Percentiles rank a stretch among this genome's conserved stretches.
Conservation (phyloP, 208 protist species). For the Acanthamoeba comandoni region DNA sequence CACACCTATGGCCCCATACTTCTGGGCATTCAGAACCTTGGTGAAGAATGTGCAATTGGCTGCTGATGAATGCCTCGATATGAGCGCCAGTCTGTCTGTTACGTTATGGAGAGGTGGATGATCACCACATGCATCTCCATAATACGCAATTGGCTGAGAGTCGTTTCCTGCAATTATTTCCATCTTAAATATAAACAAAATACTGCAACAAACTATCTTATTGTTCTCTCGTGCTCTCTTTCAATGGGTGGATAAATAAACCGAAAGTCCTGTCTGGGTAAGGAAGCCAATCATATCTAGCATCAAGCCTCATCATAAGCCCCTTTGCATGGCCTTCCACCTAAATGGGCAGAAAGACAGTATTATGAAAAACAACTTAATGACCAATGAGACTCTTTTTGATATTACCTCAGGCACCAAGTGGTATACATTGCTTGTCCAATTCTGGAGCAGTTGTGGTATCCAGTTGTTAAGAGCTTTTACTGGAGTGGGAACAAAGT, state of each 20-base stretch:
- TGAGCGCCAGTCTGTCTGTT: conserved; percentile 41
- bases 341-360: too few relatives aligned
- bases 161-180: too few relatives aligned
- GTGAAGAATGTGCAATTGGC: conserved; percentile 37
- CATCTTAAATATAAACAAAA: too few relatives aligned
- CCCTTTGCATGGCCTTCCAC: too few relatives aligned
- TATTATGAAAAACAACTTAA: background rate
- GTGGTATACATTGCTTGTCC: conserved; percentile 63
- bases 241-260: too few relatives aligned
- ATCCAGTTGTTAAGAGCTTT: conserved; percentile 14
- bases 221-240: too few relatives aligned
- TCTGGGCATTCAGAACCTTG: conserved; percentile 42
- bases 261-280: too few relatives aligned
- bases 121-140: conserved; percentile 15
- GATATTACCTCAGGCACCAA: background rate
- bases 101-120: conserved; percentile 3
- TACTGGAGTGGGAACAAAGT: conserved; percentile 11
- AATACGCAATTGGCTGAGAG: background rate
- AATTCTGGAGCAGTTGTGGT: background rate
- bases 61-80: background rate
- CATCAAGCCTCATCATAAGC: conserved; percentile 28
- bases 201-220: too few relatives aligned
- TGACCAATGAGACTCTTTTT: background rate
- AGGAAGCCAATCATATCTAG: conserved; percentile 44
- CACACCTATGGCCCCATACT: conserved; percentile 27